Percentiles rank a stretch among this genome's conserved stretches.
phyloP scores from a whole-genome alignment of 139 green algal species.

The Chlorella sp. region DNA sequence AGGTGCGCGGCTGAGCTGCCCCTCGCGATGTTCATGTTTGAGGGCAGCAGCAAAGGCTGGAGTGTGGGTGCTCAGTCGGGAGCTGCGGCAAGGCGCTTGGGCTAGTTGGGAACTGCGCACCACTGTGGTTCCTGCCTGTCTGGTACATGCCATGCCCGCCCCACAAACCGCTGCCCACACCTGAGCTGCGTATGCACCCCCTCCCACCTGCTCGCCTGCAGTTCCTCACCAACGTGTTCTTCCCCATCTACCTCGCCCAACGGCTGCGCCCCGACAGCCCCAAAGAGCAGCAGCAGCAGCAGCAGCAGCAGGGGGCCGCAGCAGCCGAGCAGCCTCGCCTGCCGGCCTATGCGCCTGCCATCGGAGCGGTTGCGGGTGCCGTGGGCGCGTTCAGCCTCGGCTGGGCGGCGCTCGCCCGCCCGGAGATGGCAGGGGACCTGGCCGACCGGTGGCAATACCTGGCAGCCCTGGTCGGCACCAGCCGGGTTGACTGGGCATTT shows the following conservation, averaged over 20 bases:
- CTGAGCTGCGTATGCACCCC: background rate
- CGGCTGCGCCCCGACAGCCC: constrained; percentile 52
- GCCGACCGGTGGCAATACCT: constrained; percentile 58
- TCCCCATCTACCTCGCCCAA: constrained; percentile 80
- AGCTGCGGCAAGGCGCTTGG: too few species aligned
- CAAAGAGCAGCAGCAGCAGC: background rate
- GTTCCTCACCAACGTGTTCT: constrained; percentile 88
- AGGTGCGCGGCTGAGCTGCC: constrained; percentile 42
- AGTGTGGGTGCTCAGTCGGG: too few species aligned
- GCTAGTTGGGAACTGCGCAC: too few species aligned
- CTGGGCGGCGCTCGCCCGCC: constrained; percentile 67
- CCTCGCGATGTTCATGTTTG: too few species aligned
- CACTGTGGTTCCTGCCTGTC: too few species aligned
- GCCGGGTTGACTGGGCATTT: constrained; percentile 87
- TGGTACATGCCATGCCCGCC: background rate
- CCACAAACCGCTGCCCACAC: background rate
- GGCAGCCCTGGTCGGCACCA: constrained; percentile 33
- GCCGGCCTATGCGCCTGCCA: constrained; percentile 27
- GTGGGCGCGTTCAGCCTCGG: constrained; percentile 68
- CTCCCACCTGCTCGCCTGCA: background rate
- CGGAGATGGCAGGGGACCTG: constrained; percentile 74
- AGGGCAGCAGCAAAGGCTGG: background rate
- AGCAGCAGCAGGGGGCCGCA: background rate
- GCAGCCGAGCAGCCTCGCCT: constrained; percentile 15
- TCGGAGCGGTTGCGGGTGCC: constrained; percentile 30